phyloP scores from a whole-genome alignment of 31 red algal species.

The Odonthalia washingtoniensis region DNA sequence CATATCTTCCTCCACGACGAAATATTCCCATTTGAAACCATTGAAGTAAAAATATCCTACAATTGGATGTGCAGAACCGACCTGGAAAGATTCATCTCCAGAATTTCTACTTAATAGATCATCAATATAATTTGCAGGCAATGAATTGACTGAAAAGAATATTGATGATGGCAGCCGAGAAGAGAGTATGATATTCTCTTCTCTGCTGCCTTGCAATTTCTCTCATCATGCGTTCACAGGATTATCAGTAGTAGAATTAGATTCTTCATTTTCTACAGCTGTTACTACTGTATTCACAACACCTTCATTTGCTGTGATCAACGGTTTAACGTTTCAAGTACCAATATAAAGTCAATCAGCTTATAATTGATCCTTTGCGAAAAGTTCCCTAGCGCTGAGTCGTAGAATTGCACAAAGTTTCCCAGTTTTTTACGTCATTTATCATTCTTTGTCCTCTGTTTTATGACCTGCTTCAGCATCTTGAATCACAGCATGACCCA shows the following conservation, averaged over 20 bases:
- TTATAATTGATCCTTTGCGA: constrained; percentile 79
- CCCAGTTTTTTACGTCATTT: constrained; percentile 84
- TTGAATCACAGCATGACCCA: constrained; percentile 91
- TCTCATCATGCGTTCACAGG: constrained; percentile 36
- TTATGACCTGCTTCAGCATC: constrained; percentile 86
- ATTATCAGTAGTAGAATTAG: constrained; percentile 33
- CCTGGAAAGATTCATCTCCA: constrained; percentile 67
- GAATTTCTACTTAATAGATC: constrained; percentile 77
- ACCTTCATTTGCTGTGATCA: constrained; percentile 40
- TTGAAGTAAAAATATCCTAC: constrained; percentile 88
- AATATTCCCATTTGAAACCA: constrained; percentile 96
- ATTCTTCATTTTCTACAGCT: constrained; percentile 1
- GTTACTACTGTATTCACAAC: not conserved
- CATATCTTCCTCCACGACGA: constrained; percentile 75
- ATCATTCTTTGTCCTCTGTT: constrained; percentile 67
- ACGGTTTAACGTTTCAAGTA: constrained; percentile 31
- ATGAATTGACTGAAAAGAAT: no score
- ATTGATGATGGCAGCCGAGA: no score
- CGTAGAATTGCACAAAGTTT: constrained; percentile 90
- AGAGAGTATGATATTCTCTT: constrained; percentile 51
- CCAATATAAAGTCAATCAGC: not conserved
- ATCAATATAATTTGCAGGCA: constrained; percentile 88
- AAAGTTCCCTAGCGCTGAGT: constrained; percentile 91
- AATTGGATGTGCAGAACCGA: constrained; percentile 68
- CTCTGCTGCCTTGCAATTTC: constrained; percentile 67